These are phyloP conservation scores for Diospyros kaki DNA, from an alignment of 148 eudicot species.

Conservation along the genomic window DNA sequence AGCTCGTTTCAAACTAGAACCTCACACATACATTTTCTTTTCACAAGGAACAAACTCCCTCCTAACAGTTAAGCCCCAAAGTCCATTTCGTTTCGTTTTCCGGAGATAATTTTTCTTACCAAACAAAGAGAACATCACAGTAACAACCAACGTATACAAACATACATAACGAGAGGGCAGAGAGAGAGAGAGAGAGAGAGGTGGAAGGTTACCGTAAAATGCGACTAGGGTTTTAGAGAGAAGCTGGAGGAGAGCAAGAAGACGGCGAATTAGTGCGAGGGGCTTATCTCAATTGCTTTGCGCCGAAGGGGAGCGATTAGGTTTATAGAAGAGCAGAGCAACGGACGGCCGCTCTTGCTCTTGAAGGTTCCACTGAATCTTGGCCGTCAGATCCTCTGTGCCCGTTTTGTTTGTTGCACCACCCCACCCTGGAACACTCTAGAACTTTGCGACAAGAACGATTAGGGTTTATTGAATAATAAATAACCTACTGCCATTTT, in stretches of 20 bases:
- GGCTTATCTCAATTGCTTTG: neutral
- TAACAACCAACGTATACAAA: neutral
- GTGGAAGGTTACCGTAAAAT: no score
- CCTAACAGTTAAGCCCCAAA: no score
- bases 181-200: neutral
- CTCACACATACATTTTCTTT: neutral
- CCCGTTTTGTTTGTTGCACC: neutral
- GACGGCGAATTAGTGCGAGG: neutral
- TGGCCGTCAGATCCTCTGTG: neutral
- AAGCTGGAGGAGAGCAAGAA: neutral
- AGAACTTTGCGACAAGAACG: neutral
- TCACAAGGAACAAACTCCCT: neutral
- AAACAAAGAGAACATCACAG: neutral
- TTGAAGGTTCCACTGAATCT: slow-evolving; percentile 3
- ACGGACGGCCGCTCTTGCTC: slow-evolving; percentile 8
- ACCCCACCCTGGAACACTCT: slow-evolving; percentile 1
- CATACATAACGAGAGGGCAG: no score
- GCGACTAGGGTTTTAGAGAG: neutral
- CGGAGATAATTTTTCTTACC: neutral
- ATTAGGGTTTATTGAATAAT: no score
- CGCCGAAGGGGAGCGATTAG: neutral
- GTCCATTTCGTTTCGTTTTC: neutral
- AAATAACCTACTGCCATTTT: no score
- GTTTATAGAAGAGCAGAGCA: neutral
- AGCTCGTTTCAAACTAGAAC: neutral